A percentile compares a stretch with the other conserved stretches of the same genome.
These are phyloP conservation scores for Backusella parvicylindrica DNA, from an alignment of 192 early-diverging fungal genomes.

Conservation along the genomic window DNA sequence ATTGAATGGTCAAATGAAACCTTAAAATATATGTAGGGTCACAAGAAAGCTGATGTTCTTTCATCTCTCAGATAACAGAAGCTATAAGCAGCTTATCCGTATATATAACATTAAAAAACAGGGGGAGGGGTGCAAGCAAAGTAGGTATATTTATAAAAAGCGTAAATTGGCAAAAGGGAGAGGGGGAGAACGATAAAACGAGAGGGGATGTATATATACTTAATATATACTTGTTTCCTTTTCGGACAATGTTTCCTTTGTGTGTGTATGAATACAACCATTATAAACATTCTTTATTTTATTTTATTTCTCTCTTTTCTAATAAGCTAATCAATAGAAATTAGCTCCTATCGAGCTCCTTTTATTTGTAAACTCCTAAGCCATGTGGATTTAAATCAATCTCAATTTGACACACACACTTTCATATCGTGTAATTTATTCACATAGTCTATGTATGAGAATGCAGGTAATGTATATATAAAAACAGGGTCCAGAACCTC, in stretches of 20 bases:
- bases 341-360: not conserved
- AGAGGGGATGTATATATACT: not conserved
- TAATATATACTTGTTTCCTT: not conserved
- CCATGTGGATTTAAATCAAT: conserved; percentile 4
- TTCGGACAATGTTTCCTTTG: not conserved
- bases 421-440: not conserved
- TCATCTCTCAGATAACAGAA: not conserved
- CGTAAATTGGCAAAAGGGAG: not conserved
- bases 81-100: not conserved
- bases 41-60: not conserved
- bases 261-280: not conserved
- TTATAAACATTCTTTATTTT: not conserved
- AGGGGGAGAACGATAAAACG: not conserved
- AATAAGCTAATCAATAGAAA: not conserved
- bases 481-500: conserved; percentile 2
- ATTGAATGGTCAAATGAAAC: not conserved
- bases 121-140: too few species aligned
- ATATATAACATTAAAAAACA: not conserved
- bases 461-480: not conserved
- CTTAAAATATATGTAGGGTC: not conserved
- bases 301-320: not conserved
- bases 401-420: not conserved
- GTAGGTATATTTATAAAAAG: not conserved
- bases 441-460: not conserved
- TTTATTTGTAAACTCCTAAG: not conserved